Base-by-base conservation (phyloP, 140 eudicot species). In the Erigeron philadelphicus region DNA sequence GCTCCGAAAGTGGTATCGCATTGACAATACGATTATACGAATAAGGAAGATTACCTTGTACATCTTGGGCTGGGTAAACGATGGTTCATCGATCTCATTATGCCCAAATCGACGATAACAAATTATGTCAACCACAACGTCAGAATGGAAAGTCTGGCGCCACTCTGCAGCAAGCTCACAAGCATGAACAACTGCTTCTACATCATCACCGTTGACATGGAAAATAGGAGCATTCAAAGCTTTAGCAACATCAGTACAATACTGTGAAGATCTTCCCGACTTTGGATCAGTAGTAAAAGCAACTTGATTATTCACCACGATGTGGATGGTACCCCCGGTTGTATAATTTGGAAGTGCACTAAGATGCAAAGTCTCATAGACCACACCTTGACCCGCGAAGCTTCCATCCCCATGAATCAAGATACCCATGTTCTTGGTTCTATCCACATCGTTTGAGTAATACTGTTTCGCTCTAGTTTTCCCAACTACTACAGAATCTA, bases 141-240 rank as follows among this genome's bases (percentile, higher is more conserved):
- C 97, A 6, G 95, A 66, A 69, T 90, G 97, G 64, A 90, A 90
- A 38, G 81, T 90, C 83, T 90, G 97, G 45, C 97, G 88, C 97
- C 97, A 90, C 77, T 90, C 95, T 21, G 97, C 97, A 4, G 97
- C 97, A 58, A 90, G 88, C 84, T 90, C 97, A 74, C 95, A 90
- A 1, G 79, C 95, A 73, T 87, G 95, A 66, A 85, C 97, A 52
- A 90, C 97, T 11, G 95, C 95, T 72, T 90, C 97, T 42, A 90
- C 82, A 59, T 90, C 97, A 78, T 90, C 97, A 64, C 97, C 97
- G 47, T 87, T 90, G 40, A 90, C 97, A 76, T 90, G 97, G 61
- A 90, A 90, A 61, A 90, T 90, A 7, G 97, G 97, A 67, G 88
- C 90, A 79, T 83, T 81, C 67, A 90, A 75, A 57, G 97, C 97